phyloP scores from a whole-genome alignment of 2,329 filamentous ascomycete genomes.

The Diaporthe nobilis region DNA sequence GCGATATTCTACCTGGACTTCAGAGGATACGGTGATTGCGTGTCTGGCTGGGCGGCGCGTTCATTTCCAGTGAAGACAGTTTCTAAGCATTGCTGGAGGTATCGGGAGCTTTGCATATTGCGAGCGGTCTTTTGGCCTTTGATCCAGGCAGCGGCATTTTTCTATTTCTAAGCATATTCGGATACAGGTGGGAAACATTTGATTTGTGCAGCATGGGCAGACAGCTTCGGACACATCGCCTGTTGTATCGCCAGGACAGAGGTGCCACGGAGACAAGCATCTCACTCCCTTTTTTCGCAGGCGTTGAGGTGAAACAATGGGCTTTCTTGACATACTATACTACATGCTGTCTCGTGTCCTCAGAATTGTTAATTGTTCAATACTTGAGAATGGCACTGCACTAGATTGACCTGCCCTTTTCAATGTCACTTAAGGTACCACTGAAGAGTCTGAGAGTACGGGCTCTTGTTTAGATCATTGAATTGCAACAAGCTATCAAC shows the following conservation, averaged over 20 bases:
- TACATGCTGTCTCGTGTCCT: neutral
- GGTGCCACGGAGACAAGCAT: neutral
- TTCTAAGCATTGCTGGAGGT: neutral
- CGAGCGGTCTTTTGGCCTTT: neutral
- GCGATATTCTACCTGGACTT: neutral
- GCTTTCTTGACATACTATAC: neutral
- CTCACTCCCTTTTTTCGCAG: neutral
- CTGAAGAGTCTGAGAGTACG: neutral
- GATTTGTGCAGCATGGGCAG: neutral
- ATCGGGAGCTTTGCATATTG: neutral
- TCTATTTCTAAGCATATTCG: neutral
- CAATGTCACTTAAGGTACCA: neutral
- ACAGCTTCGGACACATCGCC: neutral
- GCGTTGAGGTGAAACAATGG: neutral
- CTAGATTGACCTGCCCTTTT: too few species aligned
- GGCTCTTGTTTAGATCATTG: neutral
- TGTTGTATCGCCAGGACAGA: neutral
- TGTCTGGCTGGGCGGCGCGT: too few species aligned
- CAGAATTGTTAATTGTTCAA: neutral
- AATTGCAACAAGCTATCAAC: neutral
- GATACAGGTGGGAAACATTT: neutral
- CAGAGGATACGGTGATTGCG: neutral
- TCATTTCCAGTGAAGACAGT: neutral
- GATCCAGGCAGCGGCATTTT: neutral
- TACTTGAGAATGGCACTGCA: neutral